Conservation (phyloP, 1,139 yeast species). For the Blastobotrys raffinosifermentans region DNA sequence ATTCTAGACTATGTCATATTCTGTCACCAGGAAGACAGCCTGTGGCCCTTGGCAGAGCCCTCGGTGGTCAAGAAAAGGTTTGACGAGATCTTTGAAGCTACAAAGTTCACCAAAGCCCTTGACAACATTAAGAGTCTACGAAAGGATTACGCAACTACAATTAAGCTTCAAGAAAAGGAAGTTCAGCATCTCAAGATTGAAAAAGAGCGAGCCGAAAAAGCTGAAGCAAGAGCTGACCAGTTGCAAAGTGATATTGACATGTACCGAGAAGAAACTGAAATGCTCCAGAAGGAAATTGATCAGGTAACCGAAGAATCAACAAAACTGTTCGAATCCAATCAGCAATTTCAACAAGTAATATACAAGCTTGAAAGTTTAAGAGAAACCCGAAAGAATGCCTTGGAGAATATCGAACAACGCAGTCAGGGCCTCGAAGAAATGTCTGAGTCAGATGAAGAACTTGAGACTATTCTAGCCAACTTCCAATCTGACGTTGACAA, state of each 20-base stretch:
- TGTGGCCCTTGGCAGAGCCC: slow-evolving; percentile 93
- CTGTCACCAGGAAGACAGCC: slow-evolving; percentile 95
- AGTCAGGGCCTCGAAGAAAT: slow-evolving; percentile 40
- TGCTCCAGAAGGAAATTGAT: slow-evolving; percentile 46
- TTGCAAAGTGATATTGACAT: slow-evolving; percentile 42
- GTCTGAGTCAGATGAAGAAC: slow-evolving; percentile 45
- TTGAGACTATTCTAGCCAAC: slow-evolving; percentile 46
- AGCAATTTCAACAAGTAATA: slow-evolving; percentile 69
- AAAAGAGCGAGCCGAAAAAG: slow-evolving; percentile 61
- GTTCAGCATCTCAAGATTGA: slow-evolving; percentile 73
- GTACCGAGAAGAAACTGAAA: slow-evolving; percentile 46
- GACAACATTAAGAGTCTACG: slow-evolving; percentile 70
- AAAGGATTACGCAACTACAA: slow-evolving; percentile 71
- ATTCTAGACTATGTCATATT: slow-evolving; percentile 88
- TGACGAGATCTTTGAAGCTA: slow-evolving; percentile 94
- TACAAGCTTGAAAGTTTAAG: slow-evolving; percentile 56
- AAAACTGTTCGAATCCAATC: slow-evolving; percentile 65
- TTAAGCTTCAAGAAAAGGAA: slow-evolving; percentile 68
- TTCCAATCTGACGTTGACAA: slow-evolving; percentile 45
- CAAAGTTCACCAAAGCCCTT: slow-evolving; percentile 84
- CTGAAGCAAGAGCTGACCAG: slow-evolving; percentile 43
- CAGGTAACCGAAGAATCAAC: slow-evolving; percentile 55
- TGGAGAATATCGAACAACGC: slow-evolving; percentile 47
- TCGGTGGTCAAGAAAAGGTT: slow-evolving; percentile 81
- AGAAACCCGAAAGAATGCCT: slow-evolving; percentile 39